Evolutionary conservation across 2,329 filamentous ascomycete species (phyloP).

Genomic region (Stemphylium lycopersici): DNA sequence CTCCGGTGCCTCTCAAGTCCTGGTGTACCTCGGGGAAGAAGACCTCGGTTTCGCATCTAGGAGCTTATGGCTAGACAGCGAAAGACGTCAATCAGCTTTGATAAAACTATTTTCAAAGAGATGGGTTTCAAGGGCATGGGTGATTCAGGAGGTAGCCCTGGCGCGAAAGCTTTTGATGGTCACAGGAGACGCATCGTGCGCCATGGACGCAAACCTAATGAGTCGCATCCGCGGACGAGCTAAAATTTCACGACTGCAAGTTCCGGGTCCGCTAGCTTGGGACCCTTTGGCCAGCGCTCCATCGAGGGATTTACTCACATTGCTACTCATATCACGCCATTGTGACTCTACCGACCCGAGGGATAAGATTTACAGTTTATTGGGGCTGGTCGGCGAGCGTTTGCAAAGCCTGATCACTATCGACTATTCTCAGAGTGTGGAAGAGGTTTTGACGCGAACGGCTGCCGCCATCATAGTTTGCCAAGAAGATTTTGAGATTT

Average conservation of each 20-base stretch:
- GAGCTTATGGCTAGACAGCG: constrained; percentile 12
- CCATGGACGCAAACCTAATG: constrained; percentile 11
- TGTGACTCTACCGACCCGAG: constrained; percentile 17
- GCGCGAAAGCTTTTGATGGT: constrained; percentile 18
- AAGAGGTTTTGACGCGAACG: constrained; percentile 14
- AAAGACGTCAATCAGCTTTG: constrained; percentile 10
- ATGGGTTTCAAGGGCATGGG: constrained; percentile 23
- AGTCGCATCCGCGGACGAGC: constrained; percentile 19
- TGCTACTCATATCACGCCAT: constrained; percentile 15
- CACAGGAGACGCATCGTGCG: constrained; percentile 9
- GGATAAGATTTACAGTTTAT: constrained; percentile 18
- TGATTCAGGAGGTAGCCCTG: constrained; percentile 27
- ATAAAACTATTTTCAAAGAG: constrained; percentile 14
- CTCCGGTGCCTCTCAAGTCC: constrained; percentile 12
- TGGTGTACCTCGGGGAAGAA: constrained; percentile 19
- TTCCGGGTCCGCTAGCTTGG: constrained; percentile 20
- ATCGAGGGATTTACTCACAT: constrained; percentile 14
- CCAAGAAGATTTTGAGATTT: constrained; percentile 15
- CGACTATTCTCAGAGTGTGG: constrained; percentile 18
- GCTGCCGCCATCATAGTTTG: constrained; percentile 17
- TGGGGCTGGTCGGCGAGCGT: constrained; percentile 15
- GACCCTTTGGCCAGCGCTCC: constrained; percentile 18
- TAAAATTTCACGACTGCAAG: constrained; percentile 10
- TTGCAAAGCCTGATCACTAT: constrained; percentile 16
- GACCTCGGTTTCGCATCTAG: constrained; percentile 12